Evolutionary conservation across 768 basidiomycete species (phyloP).

Genomic region (Hebeloma cylindrosporum): DNA sequence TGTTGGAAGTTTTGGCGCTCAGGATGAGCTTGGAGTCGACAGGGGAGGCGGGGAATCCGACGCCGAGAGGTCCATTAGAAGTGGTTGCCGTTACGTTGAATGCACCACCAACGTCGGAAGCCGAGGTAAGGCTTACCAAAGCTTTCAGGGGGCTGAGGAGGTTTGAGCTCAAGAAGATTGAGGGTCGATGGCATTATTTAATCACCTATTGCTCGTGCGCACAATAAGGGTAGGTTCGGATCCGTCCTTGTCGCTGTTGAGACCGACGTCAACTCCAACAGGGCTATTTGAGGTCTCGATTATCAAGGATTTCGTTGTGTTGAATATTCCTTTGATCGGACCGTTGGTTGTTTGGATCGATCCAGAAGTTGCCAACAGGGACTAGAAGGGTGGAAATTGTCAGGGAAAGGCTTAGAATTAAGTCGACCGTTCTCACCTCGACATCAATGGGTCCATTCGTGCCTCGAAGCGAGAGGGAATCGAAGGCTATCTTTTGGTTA

Average conservation of each 20-base stretch:
- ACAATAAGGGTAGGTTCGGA: not conserved
- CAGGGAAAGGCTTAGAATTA: not conserved
- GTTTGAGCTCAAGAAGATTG: not conserved
- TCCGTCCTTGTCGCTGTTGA: slow-evolving; percentile 31
- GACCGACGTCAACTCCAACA: slow-evolving; percentile 39
- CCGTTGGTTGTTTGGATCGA: slow-evolving; percentile 40
- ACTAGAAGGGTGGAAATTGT: slow-evolving; percentile 21
- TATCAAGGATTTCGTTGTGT: slow-evolving; percentile 27
- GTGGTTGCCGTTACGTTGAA: slow-evolving; percentile 34
- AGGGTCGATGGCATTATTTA: not conserved
- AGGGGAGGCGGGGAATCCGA: slow-evolving; percentile 34
- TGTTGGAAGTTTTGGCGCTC: slow-evolving; percentile 32
- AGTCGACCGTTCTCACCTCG: slow-evolving; percentile 28
- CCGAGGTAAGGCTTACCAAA: slow-evolving; percentile 10
- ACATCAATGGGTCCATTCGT: slow-evolving; percentile 34
- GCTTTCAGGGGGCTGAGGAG: slow-evolving; percentile 12
- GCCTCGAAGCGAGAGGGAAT: slow-evolving; percentile 35
- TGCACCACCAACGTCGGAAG: slow-evolving; percentile 20
- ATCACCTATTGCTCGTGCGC: slow-evolving; percentile 6
- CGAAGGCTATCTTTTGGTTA: slow-evolving; percentile 37
- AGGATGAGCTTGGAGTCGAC: slow-evolving; percentile 32
- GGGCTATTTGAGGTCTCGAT: slow-evolving; percentile 42
- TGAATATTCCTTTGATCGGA: slow-evolving; percentile 48
- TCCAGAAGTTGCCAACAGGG: slow-evolving; percentile 29
- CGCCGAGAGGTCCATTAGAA: slow-evolving; percentile 30